A percentile compares a stretch with the other conserved stretches of the same genome.
Conservation (phyloP, 1,139 yeast species). For the Cylindricascospora bacillispora region DNA sequence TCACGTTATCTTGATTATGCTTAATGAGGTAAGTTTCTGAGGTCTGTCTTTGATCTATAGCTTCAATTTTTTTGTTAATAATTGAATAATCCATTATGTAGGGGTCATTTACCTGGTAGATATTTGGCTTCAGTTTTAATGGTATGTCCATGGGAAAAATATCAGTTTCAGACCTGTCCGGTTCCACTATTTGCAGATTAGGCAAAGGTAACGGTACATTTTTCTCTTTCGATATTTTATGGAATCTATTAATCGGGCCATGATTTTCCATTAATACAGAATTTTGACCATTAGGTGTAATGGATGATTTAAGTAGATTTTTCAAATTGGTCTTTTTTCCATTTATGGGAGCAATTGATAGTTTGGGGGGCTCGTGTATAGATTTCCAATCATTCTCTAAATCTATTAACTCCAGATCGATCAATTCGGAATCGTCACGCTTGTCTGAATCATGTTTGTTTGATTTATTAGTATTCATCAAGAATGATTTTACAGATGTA, state of each 20-base stretch:
- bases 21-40: background rate
- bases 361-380: too few species aligned
- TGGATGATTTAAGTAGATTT: background rate
- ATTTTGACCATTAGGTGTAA: background rate
- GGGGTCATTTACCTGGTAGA: background rate
- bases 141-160: background rate
- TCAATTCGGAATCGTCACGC: too few species aligned
- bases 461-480: too few species aligned
- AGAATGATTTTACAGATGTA: too few species aligned
- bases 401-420: too few species aligned
- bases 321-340: slow-evolving; percentile 2
- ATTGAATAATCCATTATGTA: background rate
- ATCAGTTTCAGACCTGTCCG: background rate
- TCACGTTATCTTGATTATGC: background rate
- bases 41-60: background rate
- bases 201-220: background rate
- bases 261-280: background rate
- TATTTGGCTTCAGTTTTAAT: background rate
- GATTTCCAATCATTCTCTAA: too few species aligned
- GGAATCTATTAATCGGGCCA: background rate
- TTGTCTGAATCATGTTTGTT: too few species aligned
- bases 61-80: background rate
- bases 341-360: too few species aligned
- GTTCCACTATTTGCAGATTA: background rate
- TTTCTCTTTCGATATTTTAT: background rate